A percentile compares a stretch with the other conserved stretches of the same genome.
Conservation (phyloP, 2,329 filamentous ascomycete genomes). For the Hypoxylon sp. region DNA sequence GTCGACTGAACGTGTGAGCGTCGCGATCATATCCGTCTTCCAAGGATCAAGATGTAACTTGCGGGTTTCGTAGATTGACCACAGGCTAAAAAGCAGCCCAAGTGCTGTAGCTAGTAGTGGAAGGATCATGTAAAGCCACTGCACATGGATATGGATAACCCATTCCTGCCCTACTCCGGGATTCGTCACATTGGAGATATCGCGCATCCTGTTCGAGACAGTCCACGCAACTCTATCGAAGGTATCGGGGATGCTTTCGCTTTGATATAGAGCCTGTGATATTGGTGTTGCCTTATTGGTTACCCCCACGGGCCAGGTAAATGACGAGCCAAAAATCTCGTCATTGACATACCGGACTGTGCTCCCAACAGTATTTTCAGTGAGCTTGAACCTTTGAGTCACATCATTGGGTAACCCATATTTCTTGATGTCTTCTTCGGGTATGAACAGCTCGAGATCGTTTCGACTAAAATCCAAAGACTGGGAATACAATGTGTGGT, state of each 20-base stretch:
- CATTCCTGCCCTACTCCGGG: conserved; percentile 25
- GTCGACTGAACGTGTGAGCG: conserved; percentile 36
- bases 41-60: conserved; percentile 29
- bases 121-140: conserved; percentile 37
- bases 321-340: conserved; percentile 9
- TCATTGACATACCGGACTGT: conserved; percentile 24
- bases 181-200: conserved; percentile 12
- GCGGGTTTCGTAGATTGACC: conserved; percentile 30
- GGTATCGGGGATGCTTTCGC: conserved; percentile 19
- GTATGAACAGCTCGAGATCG: conserved; percentile 25
- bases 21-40: conserved; percentile 36
- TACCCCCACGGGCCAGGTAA: conserved; percentile 13
- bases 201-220: conserved; percentile 34
- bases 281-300: neutral
- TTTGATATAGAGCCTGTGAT: conserved; percentile 25
- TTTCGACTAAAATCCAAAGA: conserved; percentile 8
- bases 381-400: conserved; percentile 17
- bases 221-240: conserved; percentile 29
- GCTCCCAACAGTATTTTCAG: conserved; percentile 27
- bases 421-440: conserved; percentile 1
- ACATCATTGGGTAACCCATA: conserved; percentile 7
- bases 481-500: conserved; percentile 17
- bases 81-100: conserved; percentile 25
- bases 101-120: conserved; percentile 22
- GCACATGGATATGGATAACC: conserved; percentile 31